A percentile compares a stretch with the other conserved stretches of the same genome.
Conservation (phyloP, 495 filamentous ascomycete species). For the Staphylotrichum longicolle region DNA sequence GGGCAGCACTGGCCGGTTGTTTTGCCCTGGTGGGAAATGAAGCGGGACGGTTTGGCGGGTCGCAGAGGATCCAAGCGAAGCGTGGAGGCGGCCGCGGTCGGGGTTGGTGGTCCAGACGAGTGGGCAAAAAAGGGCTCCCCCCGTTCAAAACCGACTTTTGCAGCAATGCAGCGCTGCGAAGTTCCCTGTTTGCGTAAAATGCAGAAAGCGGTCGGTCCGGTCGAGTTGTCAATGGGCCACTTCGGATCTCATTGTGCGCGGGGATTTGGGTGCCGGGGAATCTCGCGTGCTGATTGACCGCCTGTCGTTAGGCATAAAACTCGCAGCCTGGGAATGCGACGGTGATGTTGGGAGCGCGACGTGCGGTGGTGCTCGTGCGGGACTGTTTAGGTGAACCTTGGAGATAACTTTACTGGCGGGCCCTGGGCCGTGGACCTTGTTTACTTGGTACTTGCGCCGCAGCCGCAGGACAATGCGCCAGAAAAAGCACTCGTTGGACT, state of each 20-base stretch:
- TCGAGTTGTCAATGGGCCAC: constrained; percentile 20
- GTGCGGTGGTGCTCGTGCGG: background rate
- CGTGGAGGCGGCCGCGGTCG: constrained; percentile 18
- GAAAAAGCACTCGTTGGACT: constrained; percentile 3
- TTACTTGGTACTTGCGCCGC: constrained; percentile 33
- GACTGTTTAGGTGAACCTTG: too few species aligned
- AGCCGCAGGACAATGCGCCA: constrained; percentile 28
- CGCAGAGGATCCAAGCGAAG: constrained; percentile 2
- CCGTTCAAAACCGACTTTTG: constrained; percentile 18
- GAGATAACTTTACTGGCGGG: too few species aligned
- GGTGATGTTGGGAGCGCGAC: constrained; percentile 15
- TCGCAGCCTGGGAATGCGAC: constrained; percentile 4
- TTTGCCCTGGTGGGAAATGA: constrained; percentile 13
- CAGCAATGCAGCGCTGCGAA: constrained; percentile 22
- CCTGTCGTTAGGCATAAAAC: constrained; percentile 6
- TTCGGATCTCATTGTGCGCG: constrained; percentile 22
- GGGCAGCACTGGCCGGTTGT: background rate
- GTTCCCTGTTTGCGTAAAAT: constrained; percentile 24
- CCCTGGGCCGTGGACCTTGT: constrained; percentile 6
- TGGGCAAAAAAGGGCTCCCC: constrained; percentile 21
- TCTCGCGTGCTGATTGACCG: constrained; percentile 11
- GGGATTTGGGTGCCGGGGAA: constrained; percentile 10
- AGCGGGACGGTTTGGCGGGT: constrained; percentile 18
- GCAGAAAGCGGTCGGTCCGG: constrained; percentile 14
- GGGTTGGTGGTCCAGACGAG: background rate